Percentiles rank a stretch among this genome's conserved stretches.
Conservation (phyloP, 1,284 basidiomycete genomes). For the Phellinidium pouzarii region DNA sequence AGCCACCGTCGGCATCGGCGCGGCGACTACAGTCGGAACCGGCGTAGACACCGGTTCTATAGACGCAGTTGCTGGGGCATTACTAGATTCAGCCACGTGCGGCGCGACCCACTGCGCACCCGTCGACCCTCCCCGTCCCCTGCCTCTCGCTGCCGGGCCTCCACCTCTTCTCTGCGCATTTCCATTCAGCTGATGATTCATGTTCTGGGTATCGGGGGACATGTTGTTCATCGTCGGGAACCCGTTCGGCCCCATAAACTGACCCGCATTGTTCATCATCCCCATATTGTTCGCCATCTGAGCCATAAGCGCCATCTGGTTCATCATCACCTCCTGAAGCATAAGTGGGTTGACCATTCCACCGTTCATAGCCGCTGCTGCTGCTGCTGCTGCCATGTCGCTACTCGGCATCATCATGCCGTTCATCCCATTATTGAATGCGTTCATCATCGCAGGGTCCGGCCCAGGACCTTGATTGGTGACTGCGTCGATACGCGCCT, state of each 20-base stretch:
- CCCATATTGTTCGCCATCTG: constrained; percentile 74
- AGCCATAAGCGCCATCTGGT: constrained; percentile 79
- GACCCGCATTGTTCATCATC: constrained; percentile 52
- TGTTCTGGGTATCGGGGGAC: constrained; percentile 24
- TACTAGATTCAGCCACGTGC: constrained; percentile 8
- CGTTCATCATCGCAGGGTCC: constrained; percentile 49
- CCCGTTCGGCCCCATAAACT: constrained; percentile 42
- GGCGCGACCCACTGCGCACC: constrained; percentile 14
- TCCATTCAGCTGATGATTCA: constrained; percentile 24
- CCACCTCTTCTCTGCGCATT: constrained; percentile 32
- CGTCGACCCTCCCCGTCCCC: constrained; percentile 13
- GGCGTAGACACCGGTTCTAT: constrained; percentile 20
- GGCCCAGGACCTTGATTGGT: constrained; percentile 32
- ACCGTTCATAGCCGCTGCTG: constrained; percentile 28
- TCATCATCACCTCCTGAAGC: constrained; percentile 81
- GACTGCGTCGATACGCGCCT: constrained; percentile 71
- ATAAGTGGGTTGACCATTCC: constrained; percentile 58
- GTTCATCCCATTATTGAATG: constrained; percentile 36
- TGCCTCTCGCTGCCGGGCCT: constrained; percentile 22
- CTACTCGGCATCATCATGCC: constrained; percentile 35
- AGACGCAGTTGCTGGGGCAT: constrained; percentile 22
- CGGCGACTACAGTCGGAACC: constrained; percentile 31
- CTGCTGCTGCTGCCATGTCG: constrained; percentile 42
- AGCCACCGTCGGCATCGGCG: constrained; percentile 29
- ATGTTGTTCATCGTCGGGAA: constrained; percentile 48